phyloP scores from a whole-genome alignment of 1,139 yeast species.

The Hemisphaericaspora xylanilytica region DNA sequence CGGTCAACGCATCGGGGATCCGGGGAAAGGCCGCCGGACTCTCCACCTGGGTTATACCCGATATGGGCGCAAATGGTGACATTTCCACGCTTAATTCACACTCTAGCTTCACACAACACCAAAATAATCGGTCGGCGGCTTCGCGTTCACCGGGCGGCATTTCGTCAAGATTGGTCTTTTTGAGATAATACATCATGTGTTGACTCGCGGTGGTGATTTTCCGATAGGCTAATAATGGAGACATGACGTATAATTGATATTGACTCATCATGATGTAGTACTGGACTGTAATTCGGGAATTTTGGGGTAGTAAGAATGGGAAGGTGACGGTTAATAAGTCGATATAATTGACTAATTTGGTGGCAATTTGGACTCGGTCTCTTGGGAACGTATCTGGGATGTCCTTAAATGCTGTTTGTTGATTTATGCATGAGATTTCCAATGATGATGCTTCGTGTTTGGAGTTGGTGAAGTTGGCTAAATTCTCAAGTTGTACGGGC shows the following conservation, averaged over 20 bases:
- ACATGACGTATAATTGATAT: constrained; percentile 34
- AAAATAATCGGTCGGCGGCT: constrained; percentile 30
- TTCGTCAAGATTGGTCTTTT: constrained; percentile 12
- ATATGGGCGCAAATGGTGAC: constrained; percentile 41
- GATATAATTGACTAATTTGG: constrained; percentile 25
- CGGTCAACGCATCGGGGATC: constrained; percentile 30
- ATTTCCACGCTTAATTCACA: constrained; percentile 46
- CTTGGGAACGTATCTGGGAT: constrained; percentile 17
- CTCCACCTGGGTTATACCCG: constrained; percentile 40
- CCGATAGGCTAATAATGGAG: constrained; percentile 40
- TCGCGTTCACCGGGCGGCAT: constrained; percentile 11
- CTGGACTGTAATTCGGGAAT: constrained; percentile 25
- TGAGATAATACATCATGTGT: constrained; percentile 33
- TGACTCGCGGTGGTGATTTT: constrained; percentile 32
- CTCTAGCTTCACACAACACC: constrained; percentile 47
- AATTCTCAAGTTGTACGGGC: constrained; percentile 34
- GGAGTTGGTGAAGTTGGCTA: constrained; percentile 28
- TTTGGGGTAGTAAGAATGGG: constrained; percentile 22
- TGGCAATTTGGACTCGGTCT: constrained; percentile 25
- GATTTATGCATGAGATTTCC: constrained; percentile 19
- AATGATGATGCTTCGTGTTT: constrained; percentile 28
- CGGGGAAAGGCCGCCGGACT: constrained; percentile 46
- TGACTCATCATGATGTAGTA: constrained; percentile 34
- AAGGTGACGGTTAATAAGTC: constrained; percentile 21
- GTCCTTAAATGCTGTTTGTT: constrained; percentile 8